A percentile compares a stretch with the other conserved stretches of the same genome.
These are phyloP conservation scores for Amanita pseudoporphyria DNA, from an alignment of 768 basidiomycete species.

Conservation along the genomic window DNA sequence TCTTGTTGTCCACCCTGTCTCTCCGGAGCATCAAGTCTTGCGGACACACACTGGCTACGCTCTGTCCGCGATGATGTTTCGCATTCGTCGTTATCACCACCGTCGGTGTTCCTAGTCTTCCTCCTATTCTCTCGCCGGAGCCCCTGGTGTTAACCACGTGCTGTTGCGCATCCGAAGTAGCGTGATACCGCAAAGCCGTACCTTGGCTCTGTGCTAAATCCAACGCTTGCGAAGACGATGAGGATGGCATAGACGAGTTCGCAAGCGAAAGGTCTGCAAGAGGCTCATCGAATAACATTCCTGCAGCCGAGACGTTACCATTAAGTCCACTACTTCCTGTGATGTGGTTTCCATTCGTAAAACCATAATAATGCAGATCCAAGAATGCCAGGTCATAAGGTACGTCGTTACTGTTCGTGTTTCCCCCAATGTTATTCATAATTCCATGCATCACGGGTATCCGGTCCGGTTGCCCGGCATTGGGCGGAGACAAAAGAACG, in stretches of 20 bases:
- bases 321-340: conserved; percentile 9
- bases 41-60: conserved; percentile 25
- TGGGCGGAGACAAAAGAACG: neutral
- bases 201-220: conserved; percentile 23
- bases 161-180: conserved; percentile 5
- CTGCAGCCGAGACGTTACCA: conserved; percentile 10
- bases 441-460: neutral
- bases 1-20: conserved; percentile 20
- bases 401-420: conserved; percentile 8
- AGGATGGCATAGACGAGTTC: neutral
- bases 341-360: neutral
- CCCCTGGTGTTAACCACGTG: conserved; percentile 2
- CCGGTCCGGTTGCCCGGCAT: neutral
- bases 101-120: neutral
- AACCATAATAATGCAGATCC: conserved; percentile 58
- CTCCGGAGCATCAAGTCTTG: conserved; percentile 23
- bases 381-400: conserved; percentile 53
- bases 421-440: conserved; percentile 19
- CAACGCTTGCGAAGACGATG: conserved; percentile 21
- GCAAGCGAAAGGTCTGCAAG: conserved; percentile 1
- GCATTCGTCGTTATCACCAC: neutral
- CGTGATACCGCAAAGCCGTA: conserved; percentile 9
- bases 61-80: conserved; percentile 25
- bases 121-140: neutral
- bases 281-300: conserved; percentile 13